Evolutionary conservation across 2,329 filamentous ascomycete species (phyloP).

Genomic region (Calonectria fujianensis): DNA sequence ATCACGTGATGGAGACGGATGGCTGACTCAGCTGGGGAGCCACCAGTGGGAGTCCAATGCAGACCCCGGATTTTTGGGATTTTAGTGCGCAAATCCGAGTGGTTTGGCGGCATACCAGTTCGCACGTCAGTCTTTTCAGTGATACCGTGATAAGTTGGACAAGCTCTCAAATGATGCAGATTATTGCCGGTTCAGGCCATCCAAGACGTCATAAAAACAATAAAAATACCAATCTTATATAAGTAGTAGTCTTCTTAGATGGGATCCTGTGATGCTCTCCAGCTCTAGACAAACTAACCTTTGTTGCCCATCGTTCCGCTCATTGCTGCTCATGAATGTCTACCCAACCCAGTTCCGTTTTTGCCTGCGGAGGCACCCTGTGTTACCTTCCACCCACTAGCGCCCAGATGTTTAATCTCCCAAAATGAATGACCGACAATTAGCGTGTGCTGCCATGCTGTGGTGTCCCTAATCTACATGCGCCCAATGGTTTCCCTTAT

Average conservation of each 20-base stretch:
- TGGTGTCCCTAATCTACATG: constrained; percentile 49
- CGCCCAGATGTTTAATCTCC: constrained; percentile 41
- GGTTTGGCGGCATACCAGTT: constrained; percentile 2
- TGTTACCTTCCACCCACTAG: constrained; percentile 45
- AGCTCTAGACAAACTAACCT: constrained; percentile 25
- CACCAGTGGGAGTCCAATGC: not conserved
- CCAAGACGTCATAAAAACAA: not conserved
- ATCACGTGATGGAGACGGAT: constrained; percentile 41
- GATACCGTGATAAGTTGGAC: not conserved
- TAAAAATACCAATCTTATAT: constrained; percentile 18
- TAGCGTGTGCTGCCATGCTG: constrained; percentile 49
- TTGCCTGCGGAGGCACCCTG: constrained; percentile 45
- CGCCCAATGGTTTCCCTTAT: constrained; percentile 43
- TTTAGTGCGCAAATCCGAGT: constrained; percentile 6
- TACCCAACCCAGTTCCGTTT: constrained; percentile 42
- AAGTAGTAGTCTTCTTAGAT: constrained; percentile 26
- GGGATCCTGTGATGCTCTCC: constrained; percentile 39
- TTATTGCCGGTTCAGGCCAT: not conserved
- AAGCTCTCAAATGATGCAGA: not conserved
- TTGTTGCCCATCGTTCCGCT: constrained; percentile 24
- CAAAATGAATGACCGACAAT: constrained; percentile 42
- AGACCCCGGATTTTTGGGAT: constrained; percentile 13
- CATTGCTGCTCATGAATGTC: constrained; percentile 40
- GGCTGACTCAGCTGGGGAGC: not conserved
- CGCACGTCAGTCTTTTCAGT: not conserved